Evolutionary conservation across 2,329 filamentous ascomycete species (phyloP).

Genomic region (Fusarium fujikuroi): DNA sequence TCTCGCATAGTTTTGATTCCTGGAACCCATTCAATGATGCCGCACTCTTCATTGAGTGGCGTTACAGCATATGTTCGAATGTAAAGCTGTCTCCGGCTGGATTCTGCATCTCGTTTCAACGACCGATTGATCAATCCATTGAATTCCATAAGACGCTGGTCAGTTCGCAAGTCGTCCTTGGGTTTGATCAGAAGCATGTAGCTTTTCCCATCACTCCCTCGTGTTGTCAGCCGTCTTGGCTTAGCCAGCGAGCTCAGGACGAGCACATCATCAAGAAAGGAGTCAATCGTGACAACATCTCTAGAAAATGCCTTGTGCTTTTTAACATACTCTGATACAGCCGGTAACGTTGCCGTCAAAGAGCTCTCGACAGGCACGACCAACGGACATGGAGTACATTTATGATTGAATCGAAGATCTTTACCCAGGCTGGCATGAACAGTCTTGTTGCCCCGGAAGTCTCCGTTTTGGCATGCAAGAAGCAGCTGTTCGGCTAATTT

Average conservation of each 20-base stretch:
- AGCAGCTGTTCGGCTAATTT: conserved; percentile 86
- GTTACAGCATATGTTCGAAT: conserved; percentile 98
- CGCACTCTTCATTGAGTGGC: conserved; percentile 96
- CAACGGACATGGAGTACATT: conserved; percentile 81
- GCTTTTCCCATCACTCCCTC: conserved; percentile 86
- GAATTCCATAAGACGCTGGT: conserved; percentile 99
- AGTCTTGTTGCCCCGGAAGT: conserved; percentile 74
- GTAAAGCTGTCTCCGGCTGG: conserved; percentile 88
- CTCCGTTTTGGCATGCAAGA: conserved; percentile 79
- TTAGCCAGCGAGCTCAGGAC: conserved; percentile 93
- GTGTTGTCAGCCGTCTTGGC: conserved; percentile 87
- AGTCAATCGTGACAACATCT: conserved; percentile 83
- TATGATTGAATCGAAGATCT: conserved; percentile 86
- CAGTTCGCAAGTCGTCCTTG: conserved; percentile 96
- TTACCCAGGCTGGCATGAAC: conserved; percentile 78
- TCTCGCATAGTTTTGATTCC: conserved; percentile 94
- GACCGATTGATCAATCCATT: conserved; percentile 98
- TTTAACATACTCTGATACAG: conserved; percentile 74
- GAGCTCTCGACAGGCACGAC: conserved; percentile 91
- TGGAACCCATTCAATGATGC: conserved; percentile 98
- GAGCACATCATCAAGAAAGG: conserved; percentile 87
- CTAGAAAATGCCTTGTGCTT: conserved; percentile 88
- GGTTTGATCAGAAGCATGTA: conserved; percentile 97
- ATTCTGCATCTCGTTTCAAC: conserved; percentile 89
- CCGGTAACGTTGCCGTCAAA: conserved; percentile 83